Conservation (phyloP, 192 early-diverging fungal genomes). For the Chytriomyces confervae region DNA sequence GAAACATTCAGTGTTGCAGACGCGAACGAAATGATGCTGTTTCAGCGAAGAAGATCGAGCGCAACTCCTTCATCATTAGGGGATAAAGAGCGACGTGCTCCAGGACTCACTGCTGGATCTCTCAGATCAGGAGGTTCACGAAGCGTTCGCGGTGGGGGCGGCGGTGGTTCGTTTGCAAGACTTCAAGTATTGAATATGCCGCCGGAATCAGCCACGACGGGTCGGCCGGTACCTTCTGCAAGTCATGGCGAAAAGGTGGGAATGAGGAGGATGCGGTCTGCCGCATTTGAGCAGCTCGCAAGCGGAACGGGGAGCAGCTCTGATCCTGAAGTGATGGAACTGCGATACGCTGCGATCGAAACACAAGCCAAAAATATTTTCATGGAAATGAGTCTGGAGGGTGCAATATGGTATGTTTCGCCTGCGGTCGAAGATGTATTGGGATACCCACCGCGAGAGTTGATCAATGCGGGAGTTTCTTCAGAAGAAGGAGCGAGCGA, state of each 20-base stretch:
- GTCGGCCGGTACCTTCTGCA: neutral
- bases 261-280: neutral
- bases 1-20: constrained; percentile 10
- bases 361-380: constrained; percentile 76
- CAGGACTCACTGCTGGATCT: too few species aligned
- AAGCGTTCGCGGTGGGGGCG: neutral
- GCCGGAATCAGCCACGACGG: neutral
- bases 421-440: constrained; percentile 73
- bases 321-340: constrained; percentile 29
- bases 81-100: neutral
- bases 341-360: constrained; percentile 61
- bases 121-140: neutral
- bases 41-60: neutral
- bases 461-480: neutral
- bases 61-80: constrained; percentile 11
- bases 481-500: neutral
- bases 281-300: neutral
- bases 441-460: constrained; percentile 59
- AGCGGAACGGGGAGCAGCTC: neutral
- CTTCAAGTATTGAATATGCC: constrained; percentile 30
- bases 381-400: constrained; percentile 75
- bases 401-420: constrained; percentile 66
- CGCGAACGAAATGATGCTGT: neutral
- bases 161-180: neutral
- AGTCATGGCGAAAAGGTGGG: neutral